A percentile compares a stretch with the other conserved stretches of the same genome.
Conservation (phyloP, 352 stramenopile genomes). For the Phytophthora chlamydospora region DNA sequence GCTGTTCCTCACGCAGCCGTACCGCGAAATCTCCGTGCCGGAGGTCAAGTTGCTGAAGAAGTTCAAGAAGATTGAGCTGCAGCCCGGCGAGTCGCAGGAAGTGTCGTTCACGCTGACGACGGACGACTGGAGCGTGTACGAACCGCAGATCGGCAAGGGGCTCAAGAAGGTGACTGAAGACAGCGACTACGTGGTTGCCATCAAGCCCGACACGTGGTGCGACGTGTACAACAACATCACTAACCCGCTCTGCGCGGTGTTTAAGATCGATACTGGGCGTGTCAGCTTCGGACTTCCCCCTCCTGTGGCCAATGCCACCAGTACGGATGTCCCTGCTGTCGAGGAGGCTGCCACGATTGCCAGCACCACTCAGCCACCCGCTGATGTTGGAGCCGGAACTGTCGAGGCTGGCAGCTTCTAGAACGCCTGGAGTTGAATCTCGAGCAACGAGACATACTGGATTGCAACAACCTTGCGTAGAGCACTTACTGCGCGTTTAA, state of each 20-base stretch:
- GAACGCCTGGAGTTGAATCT: background rate
- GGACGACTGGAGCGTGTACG: constrained; percentile 62
- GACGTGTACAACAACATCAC: constrained; percentile 54
- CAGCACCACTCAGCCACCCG: constrained; percentile 2
- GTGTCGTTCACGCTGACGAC: constrained; percentile 47
- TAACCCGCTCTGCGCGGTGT: constrained; percentile 49
- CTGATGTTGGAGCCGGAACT: constrained; percentile 24
- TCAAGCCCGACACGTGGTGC: constrained; percentile 76
- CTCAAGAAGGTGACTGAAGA: constrained; percentile 66
- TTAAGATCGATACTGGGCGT: constrained; percentile 40
- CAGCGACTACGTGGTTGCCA: constrained; percentile 61
- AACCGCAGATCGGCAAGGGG: constrained; percentile 62
- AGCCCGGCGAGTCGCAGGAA: constrained; percentile 36
- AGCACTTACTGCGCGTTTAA: too few species aligned
- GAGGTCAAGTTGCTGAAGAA: constrained; percentile 84
- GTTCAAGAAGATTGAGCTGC: constrained; percentile 76
- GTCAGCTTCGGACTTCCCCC: constrained; percentile 23
- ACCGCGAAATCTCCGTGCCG: constrained; percentile 59
- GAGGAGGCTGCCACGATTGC: background rate
- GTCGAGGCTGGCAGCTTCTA: constrained; percentile 28
- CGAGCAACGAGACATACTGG: background rate
- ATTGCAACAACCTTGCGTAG: too few species aligned
- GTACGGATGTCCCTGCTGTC: background rate
- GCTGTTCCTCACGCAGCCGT: constrained; percentile 74
- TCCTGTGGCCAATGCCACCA: constrained; percentile 12